A percentile compares a stretch with the other conserved stretches of the same genome.
Conservation (phyloP, 768 basidiomycete species). For the Neoboletus subvelutipes region DNA sequence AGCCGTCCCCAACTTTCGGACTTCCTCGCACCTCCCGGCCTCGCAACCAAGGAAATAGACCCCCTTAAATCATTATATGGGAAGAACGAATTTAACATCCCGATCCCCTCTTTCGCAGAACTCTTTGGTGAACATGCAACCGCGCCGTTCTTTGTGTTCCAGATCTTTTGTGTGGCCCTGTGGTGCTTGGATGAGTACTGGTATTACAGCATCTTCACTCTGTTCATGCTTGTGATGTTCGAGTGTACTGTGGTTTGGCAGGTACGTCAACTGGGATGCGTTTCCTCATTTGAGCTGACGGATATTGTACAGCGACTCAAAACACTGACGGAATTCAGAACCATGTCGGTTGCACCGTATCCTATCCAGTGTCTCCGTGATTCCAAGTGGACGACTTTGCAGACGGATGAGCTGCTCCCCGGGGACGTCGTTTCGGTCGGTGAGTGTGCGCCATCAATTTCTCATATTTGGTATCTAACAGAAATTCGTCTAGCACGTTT, state of each 20-base stretch:
- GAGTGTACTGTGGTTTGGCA: constrained; percentile 99
- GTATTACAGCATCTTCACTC: constrained; percentile 97
- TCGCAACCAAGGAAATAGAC: constrained; percentile 48
- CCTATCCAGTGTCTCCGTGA: constrained; percentile 81
- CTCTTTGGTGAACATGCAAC: constrained; percentile 95
- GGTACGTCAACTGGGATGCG: constrained; percentile 44
- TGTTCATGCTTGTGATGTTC: constrained; percentile 98
- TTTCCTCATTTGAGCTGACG: neutral
- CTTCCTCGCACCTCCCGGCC: constrained; percentile 60
- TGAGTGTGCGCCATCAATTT: constrained; percentile 40
- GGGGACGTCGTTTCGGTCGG: constrained; percentile 85
- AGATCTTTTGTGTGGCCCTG: constrained; percentile 94
- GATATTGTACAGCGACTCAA: constrained; percentile 65
- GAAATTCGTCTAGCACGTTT: constrained; percentile 48
- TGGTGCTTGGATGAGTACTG: constrained; percentile 99
- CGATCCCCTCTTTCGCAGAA: constrained; percentile 90
- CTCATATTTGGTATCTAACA: constrained; percentile 1
- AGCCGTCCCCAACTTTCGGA: constrained; percentile 62
- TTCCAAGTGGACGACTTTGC: constrained; percentile 73
- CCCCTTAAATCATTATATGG: constrained; percentile 72
- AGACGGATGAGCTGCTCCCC: constrained; percentile 86
- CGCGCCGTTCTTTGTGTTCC: constrained; percentile 99
- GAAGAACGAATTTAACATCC: constrained; percentile 94
- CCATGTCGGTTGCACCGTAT: constrained; percentile 93
- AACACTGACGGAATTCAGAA: constrained; percentile 93